Evolutionary conservation across 1,284 basidiomycete genomes (phyloP).

Genomic region (Xerocomus amazonicus): DNA sequence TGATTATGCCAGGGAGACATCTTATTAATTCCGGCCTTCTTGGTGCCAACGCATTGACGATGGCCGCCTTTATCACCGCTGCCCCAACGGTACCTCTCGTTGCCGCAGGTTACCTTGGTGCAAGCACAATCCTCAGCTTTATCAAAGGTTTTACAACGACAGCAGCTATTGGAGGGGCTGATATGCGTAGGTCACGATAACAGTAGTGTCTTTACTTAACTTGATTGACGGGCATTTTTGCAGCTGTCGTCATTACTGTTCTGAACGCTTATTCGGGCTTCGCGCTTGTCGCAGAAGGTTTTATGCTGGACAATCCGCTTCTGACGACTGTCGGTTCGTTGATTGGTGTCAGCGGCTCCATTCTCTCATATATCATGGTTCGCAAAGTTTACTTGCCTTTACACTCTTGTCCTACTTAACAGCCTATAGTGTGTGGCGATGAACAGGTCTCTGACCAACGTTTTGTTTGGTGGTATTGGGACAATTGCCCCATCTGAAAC

Average conservation of each 20-base stretch:
- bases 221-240: background rate
- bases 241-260: constrained; percentile 84
- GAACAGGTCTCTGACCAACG: constrained; percentile 78
- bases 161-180: constrained; percentile 82
- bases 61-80: constrained; percentile 72
- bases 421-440: constrained; percentile 76
- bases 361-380: constrained; percentile 88
- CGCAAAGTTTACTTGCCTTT: constrained; percentile 17
- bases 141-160: constrained; percentile 82
- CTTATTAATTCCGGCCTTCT: constrained; percentile 68
- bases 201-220: background rate
- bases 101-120: constrained; percentile 72
- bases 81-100: constrained; percentile 66
- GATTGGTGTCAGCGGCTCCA: constrained; percentile 85
- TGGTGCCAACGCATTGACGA: constrained; percentile 62
- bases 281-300: constrained; percentile 87
- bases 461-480: constrained; percentile 77
- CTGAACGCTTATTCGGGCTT: constrained; percentile 89
- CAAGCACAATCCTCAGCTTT: constrained; percentile 72
- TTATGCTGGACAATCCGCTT: constrained; percentile 84
- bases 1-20: constrained; percentile 72
- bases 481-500: constrained; percentile 50
- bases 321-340: constrained; percentile 77
- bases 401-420: constrained; percentile 8
- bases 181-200: constrained; percentile 69